phyloP scores from a whole-genome alignment of 345 rosid genomes.

The Salix viminalis region DNA sequence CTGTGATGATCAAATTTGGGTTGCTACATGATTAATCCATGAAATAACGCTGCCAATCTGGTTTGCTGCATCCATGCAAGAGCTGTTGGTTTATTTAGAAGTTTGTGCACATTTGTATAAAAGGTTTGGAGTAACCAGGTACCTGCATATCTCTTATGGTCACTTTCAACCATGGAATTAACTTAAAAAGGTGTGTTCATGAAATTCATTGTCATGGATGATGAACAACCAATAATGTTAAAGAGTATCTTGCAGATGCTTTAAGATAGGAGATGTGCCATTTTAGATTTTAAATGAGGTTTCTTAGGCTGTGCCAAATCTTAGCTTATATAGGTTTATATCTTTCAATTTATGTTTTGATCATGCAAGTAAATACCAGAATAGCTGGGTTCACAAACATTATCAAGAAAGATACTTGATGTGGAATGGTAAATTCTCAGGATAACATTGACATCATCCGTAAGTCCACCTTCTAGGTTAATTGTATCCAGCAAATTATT shows the following conservation, averaged over 20 bases:
- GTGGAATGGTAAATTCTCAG: not conserved
- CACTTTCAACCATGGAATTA: not conserved
- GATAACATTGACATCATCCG: not conserved
- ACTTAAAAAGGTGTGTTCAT: not conserved
- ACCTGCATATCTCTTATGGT: not conserved
- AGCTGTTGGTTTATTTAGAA: not conserved
- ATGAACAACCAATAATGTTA: too few species aligned
- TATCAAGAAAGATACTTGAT: not conserved
- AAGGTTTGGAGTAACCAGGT: not conserved
- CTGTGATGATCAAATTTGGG: conserved; percentile 49
- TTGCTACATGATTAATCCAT: conserved; percentile 27
- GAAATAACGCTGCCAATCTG: conserved; percentile 9
- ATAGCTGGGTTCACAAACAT: too few species aligned
- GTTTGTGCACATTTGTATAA: not conserved
- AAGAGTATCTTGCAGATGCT: too few species aligned
- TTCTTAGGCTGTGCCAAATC: too few species aligned
- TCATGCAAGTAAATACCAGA: too few species aligned
- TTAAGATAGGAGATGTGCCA: too few species aligned
- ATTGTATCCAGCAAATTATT: not conserved
- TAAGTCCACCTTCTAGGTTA: not conserved
- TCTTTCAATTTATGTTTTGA: too few species aligned
- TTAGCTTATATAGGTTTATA: too few species aligned
- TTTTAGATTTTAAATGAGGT: too few species aligned
- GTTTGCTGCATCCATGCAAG: not conserved
- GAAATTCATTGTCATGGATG: not conserved